Base-by-base conservation (phyloP, 257 asterid species). In the Fraxinus anomala region DNA sequence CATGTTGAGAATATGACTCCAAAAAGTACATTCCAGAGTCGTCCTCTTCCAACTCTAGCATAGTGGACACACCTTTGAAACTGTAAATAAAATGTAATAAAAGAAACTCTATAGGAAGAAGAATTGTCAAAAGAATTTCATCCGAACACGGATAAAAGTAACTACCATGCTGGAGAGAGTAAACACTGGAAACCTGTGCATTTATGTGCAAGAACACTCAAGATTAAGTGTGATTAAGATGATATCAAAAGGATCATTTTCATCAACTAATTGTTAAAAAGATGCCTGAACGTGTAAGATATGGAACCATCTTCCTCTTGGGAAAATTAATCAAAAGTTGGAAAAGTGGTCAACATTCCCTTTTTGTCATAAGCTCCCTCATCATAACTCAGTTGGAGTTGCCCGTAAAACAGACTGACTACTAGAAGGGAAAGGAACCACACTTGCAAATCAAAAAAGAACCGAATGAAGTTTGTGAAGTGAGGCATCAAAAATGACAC, bases 101-200 rank as follows among this genome's bases (percentile, higher is more conserved):
- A 28, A 42, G 54, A 44, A 56, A 31, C 33, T 36, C 34, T 21
- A 26, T 49, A 68, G 37, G 73, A 73, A 73, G 68, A 26, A 23
- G 33, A 24, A 23, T 63, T 24, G 6, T 63, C 69, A 63, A 63
- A 63, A 63, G 19, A 79, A 42, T 24, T 47, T 49, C 30, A 59
- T 36, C 73, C 68, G 33, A 80, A 74, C 56, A 83, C 37, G 13
- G 36, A 16, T 61, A 67, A 40, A 54, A 47, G 6, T 67, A 72
- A 83, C 44, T n/a, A 19, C 12, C 37, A 16, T 77, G 76, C 74
- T 76, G 21, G 79, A 71, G 30, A 79, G 33, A 68, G 74, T 44
- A 63, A 63, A 63, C 34, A 63, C 34, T 1, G 36, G 69, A 23
- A 63, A 63, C 1, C 19, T 63, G 6, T 26, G 34, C 17, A 63